Evolutionary conservation across 2,329 filamentous ascomycete species (phyloP), one percentile per base, ranked within the genome.

Genomic region (Cytospora piceae): DNA sequence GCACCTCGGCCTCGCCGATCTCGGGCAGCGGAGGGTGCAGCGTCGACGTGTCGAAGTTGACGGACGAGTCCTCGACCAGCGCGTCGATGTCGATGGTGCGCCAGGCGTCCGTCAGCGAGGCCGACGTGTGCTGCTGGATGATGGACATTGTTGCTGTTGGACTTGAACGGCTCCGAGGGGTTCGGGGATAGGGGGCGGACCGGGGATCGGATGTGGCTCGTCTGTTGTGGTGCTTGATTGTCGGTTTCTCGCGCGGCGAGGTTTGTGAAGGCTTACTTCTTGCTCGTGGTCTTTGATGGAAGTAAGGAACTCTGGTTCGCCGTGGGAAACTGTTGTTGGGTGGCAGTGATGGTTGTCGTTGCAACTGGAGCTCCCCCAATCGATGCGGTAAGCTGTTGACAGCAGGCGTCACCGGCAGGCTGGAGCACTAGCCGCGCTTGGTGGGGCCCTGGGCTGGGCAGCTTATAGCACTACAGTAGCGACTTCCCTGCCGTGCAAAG

Each of bases 21-120:
- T 94, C 89, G 70, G 90, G 84, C 67, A 88, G 88, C 53, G 90
- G 85, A 42, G 94, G 92, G 70, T 91, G 89, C 72, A 98, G 87
- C 22, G 93, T 92, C 67, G 90, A 86, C 69, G 92, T 88, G 79
- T 96, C 92, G 81, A 98, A 98, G 86, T 97, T 98, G 79, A 87
- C 82, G 71, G 91, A 87, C 73, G 93, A 95, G 79, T 98, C 94
- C 67, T 94, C 92, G 77, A 95, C 91, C 73, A 96, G 86, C 72
- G 90, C 89, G 77, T 97, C 94, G 78, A 97, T 90, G 85, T 97
- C 93, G 84, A 97, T 95, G 71, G 93, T 97, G 78, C 94, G 92
- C 87, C 87, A 90, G 74, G 85, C 84, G 71, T 90, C 87, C 77
- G 80, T 80, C 63, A 90, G 82, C 71, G 86, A 82, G 64, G 85